Conservation (phyloP, 192 early-diverging fungal species). For the Neocallimastix lanati region DNA sequence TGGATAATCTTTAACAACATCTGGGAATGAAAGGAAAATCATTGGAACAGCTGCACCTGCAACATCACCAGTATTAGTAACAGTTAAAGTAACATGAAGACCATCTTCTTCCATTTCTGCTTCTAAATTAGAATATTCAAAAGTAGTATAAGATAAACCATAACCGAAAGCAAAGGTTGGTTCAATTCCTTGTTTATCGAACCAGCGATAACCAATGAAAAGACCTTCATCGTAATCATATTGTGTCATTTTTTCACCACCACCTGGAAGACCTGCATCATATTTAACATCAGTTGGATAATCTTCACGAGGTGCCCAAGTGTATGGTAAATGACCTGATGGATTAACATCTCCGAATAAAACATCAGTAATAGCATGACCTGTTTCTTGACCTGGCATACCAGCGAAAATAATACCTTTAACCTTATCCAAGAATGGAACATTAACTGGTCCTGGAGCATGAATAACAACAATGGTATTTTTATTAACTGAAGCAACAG, state of each 20-base stretch:
- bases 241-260: no score
- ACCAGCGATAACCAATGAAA: constrained; percentile 29
- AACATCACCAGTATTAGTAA: no score
- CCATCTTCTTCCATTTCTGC: not conserved
- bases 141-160: constrained; percentile 43
- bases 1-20: no score
- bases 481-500: constrained; percentile 24
- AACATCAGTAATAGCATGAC: constrained; percentile 49
- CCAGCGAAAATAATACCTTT: constrained; percentile 28
- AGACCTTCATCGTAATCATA: constrained; percentile 25
- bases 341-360: constrained; percentile 49
- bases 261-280: no score
- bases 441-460: constrained; percentile 29
- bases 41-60: no score
- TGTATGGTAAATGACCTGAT: constrained; percentile 43
- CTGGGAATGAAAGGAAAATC: no score
- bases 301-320: not conserved
- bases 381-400: constrained; percentile 49
- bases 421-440: constrained; percentile 17
- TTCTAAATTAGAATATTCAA: constrained; percentile 18
- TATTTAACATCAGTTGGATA: no score
- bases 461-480: constrained; percentile 39
- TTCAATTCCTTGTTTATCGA: constrained; percentile 17
- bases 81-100: no score
- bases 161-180: constrained; percentile 30